These are phyloP conservation scores for Pelargonium cotyledonis DNA, from an alignment of 441 rosid species.

Conservation along the genomic window DNA sequence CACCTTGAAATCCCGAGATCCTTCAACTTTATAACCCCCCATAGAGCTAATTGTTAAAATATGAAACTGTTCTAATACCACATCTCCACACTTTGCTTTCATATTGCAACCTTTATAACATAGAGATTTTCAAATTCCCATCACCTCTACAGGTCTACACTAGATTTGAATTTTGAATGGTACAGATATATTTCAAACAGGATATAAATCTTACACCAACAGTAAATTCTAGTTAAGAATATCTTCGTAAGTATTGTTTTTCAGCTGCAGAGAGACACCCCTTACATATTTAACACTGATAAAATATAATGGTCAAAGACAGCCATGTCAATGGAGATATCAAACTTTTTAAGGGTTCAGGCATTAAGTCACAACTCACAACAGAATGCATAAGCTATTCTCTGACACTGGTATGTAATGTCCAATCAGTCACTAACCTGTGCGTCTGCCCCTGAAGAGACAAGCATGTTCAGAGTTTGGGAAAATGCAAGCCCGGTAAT, in stretches of 20 bases:
- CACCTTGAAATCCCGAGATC: background rate
- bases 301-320: too few relatives aligned
- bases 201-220: background rate
- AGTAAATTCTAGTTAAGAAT: too few relatives aligned
- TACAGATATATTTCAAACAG: background rate
- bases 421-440: slow-evolving; percentile 29
- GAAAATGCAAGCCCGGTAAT: slow-evolving; percentile 57
- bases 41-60: background rate
- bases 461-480: slow-evolving; percentile 33
- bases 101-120: too few relatives aligned
- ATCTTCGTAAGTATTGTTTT: too few relatives aligned
- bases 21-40: background rate
- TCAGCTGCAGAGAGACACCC: too few relatives aligned
- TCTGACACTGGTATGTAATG: background rate
- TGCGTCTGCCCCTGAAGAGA: slow-evolving; percentile 54
- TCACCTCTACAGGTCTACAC: background rate
- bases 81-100: too few relatives aligned
- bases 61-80: background rate
- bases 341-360: too few relatives aligned
- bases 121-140: background rate
- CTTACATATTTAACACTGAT: too few relatives aligned
- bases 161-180: background rate
- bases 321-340: too few relatives aligned
- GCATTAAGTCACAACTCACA: too few relatives aligned
- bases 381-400: too few relatives aligned